phyloP scores from a whole-genome alignment of 176 grass and related monocot genomes.

The Cymbopogon citratus region DNA sequence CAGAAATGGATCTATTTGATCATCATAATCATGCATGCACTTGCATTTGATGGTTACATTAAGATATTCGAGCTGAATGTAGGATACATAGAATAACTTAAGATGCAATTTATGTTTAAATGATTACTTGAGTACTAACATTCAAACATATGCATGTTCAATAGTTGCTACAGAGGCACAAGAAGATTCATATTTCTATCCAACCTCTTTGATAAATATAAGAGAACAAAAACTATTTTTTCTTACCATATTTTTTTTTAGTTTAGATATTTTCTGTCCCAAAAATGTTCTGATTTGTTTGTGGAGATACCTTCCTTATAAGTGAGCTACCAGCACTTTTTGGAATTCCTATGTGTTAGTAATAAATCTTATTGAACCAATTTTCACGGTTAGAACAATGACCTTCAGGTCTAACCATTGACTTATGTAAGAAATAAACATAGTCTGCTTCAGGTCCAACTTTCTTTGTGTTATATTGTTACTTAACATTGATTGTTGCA shows the following conservation, averaged over 20 bases:
- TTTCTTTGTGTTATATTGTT: background rate
- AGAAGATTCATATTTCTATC: background rate
- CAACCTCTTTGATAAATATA: background rate
- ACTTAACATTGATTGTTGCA: constrained; percentile 8
- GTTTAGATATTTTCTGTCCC: background rate
- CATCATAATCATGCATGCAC: background rate
- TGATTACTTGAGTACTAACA: background rate
- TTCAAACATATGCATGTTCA: background rate
- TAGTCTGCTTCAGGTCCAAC: too few relatives aligned
- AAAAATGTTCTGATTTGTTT: constrained; percentile 6
- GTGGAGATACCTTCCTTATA: constrained; percentile 1
- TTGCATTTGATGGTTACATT: background rate
- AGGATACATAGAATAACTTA: background rate
- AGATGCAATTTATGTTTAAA: constrained; percentile 18
- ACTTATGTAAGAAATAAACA: too few relatives aligned
- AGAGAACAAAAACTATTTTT: background rate
- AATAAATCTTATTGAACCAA: background rate
- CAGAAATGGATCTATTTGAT: background rate
- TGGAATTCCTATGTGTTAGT: background rate
- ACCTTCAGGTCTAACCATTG: too few relatives aligned
- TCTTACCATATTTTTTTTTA: background rate
- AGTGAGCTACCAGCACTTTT: background rate
- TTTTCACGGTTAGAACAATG: too few relatives aligned
- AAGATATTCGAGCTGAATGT: background rate
- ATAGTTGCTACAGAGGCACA: background rate